These are phyloP conservation scores for Flaveria robusta DNA, from an alignment of 129 eudicot species.

Conservation along the genomic window DNA sequence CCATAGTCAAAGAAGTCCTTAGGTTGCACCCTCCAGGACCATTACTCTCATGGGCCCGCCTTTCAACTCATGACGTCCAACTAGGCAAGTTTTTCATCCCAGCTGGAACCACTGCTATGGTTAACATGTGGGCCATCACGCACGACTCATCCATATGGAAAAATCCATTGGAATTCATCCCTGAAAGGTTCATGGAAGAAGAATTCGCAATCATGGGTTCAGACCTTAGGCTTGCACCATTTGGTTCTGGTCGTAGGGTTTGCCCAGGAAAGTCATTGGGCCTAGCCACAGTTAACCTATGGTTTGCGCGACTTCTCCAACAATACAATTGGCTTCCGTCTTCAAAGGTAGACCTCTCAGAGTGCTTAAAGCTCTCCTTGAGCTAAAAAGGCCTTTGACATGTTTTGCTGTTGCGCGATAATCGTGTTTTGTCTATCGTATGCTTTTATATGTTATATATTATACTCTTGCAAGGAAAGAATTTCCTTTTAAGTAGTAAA, in stretches of 20 bases:
- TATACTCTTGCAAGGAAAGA: too few species aligned
- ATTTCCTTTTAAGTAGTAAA: slow-evolving; percentile 22
- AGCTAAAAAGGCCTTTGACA: slow-evolving; percentile 62
- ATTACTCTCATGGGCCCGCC: slow-evolving; percentile 87
- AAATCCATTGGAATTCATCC: slow-evolving; percentile 71
- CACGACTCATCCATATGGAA: slow-evolving; percentile 79
- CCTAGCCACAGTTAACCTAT: slow-evolving; percentile 61
- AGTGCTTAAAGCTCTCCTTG: slow-evolving; percentile 83
- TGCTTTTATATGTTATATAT: not conserved
- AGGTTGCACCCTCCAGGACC: slow-evolving; percentile 94
- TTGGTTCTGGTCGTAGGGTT: slow-evolving; percentile 83
- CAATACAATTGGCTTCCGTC: slow-evolving; percentile 55
- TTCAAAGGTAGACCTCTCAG: slow-evolving; percentile 65
- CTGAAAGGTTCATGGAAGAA: slow-evolving; percentile 66
- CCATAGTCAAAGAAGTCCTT: slow-evolving; percentile 77
- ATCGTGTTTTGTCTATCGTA: not conserved
- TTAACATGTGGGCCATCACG: slow-evolving; percentile 94
- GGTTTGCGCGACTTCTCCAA: slow-evolving; percentile 77
- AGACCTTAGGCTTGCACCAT: slow-evolving; percentile 83
- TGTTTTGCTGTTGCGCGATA: slow-evolving; percentile 45
- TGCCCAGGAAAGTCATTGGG: slow-evolving; percentile 84
- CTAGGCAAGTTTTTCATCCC: slow-evolving; percentile 65
- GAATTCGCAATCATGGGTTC: slow-evolving; percentile 75
- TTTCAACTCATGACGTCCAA: slow-evolving; percentile 63
- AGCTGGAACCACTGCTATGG: slow-evolving; percentile 91